Evolutionary conservation across 2,329 filamentous ascomycete genomes (phyloP).

Genomic region (Atkinsonella texensis): DNA sequence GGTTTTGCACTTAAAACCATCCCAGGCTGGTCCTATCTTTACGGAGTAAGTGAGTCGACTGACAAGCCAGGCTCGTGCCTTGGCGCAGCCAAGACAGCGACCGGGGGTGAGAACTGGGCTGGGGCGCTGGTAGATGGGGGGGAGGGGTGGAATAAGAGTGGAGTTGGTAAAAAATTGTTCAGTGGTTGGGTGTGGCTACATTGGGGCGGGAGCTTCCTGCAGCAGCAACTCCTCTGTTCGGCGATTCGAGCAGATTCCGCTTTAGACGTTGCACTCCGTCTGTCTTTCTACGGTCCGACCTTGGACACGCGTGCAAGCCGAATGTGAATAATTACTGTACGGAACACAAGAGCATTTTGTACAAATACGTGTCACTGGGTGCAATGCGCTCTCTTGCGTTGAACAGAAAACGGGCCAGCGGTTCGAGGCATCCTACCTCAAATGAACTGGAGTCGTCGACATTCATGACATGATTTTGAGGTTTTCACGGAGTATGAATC

Average conservation of each 20-base stretch:
- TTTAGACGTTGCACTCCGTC: not conserved
- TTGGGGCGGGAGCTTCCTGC: not conserved
- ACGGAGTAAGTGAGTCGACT: not conserved
- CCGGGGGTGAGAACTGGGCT: conserved; percentile 1
- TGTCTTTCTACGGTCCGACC: too few relatives aligned
- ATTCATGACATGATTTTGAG: too few relatives aligned
- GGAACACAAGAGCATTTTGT: too few relatives aligned
- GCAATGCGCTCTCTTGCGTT: too few relatives aligned
- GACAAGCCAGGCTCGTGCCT: conserved; percentile 2
- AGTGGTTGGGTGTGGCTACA: not conserved
- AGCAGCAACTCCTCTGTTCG: not conserved
- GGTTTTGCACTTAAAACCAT: conserved; percentile 6
- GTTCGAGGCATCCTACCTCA: too few relatives aligned
- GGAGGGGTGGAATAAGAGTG: not conserved
- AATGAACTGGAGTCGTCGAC: too few relatives aligned
- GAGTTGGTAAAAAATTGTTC: not conserved
- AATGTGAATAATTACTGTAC: too few relatives aligned
- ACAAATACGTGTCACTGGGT: too few relatives aligned
- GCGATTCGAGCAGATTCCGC: not conserved
- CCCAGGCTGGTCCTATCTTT: not conserved
- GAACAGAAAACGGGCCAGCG: too few relatives aligned
- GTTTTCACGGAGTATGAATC: too few relatives aligned
- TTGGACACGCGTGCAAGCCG: too few relatives aligned
- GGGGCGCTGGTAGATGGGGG: not conserved
- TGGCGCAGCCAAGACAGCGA: conserved; percentile 3